A percentile compares a stretch with the other conserved stretches of the same genome.
Evolutionary conservation across 73 alveolate species (phyloP).

Genomic region (Diophrys appendiculata): DNA sequence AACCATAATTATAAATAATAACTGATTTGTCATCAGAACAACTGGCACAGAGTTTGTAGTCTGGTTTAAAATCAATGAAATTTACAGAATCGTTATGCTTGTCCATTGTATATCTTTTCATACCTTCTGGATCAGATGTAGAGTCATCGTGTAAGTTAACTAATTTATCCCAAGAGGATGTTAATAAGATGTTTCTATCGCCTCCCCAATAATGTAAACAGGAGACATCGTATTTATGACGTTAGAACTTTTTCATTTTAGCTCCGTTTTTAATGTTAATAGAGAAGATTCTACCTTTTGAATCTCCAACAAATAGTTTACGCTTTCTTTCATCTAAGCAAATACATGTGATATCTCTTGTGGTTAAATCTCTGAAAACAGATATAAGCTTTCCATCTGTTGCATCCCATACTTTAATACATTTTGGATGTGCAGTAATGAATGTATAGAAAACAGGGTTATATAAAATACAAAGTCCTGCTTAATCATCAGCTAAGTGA

Average conservation of each 20-base stretch:
- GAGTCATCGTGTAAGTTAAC: conserved; percentile 95
- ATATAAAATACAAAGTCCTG: conserved; percentile 90
- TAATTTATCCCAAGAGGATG: conserved; percentile 89
- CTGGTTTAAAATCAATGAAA: conserved; percentile 74
- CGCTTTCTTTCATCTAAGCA: conserved; percentile 91
- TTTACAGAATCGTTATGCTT: conserved; percentile 88
- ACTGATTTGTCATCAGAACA: conserved; percentile 97
- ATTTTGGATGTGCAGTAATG: conserved; percentile 97
- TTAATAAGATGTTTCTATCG: conserved; percentile 71
- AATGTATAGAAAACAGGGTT: conserved; percentile 90
- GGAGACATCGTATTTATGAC: conserved; percentile 53
- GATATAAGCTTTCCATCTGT: conserved; percentile 89
- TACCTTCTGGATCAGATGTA: conserved; percentile 88
- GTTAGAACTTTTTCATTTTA: conserved; percentile 92
- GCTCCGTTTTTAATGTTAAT: conserved; percentile 97
- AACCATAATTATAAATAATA: conserved; percentile 85
- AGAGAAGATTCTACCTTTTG: conserved; percentile 92
- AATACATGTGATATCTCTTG: conserved; percentile 94
- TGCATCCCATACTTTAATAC: conserved; percentile 97
- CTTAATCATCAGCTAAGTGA: conserved; percentile 94
- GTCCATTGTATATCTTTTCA: conserved; percentile 86
- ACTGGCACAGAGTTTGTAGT: conserved; percentile 82
- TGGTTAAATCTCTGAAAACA: conserved; percentile 93
- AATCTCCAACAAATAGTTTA: conserved; percentile 95
- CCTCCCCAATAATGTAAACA: conserved; percentile 71